A percentile compares a stretch with the other conserved stretches of the same genome.
These are phyloP conservation scores for Saccharomyces hybrid DNA, from an alignment of 1,139 yeast genomes.

Conservation along the genomic window DNA sequence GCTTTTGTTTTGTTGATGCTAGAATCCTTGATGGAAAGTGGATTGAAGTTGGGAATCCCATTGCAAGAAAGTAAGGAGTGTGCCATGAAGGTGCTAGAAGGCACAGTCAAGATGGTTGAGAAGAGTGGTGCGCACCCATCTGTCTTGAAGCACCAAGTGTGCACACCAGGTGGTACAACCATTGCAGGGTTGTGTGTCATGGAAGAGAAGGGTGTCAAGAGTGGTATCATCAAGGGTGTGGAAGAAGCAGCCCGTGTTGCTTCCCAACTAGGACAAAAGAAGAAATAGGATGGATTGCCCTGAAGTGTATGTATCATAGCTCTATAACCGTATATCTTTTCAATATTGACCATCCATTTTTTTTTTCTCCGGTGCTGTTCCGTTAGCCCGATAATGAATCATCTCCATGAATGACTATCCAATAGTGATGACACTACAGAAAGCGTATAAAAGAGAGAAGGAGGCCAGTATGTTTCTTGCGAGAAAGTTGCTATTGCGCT, in stretches of 20 bases:
- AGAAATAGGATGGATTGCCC: slow-evolving; percentile 10
- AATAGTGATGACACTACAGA: background rate
- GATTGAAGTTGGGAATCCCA: slow-evolving; percentile 90
- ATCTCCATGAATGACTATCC: background rate
- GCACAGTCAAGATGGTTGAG: slow-evolving; percentile 91
- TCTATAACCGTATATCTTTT: background rate
- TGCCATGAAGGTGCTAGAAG: slow-evolving; percentile 92
- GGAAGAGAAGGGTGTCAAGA: slow-evolving; percentile 87
- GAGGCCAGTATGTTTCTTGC: background rate
- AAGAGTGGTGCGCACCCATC: slow-evolving; percentile 86
- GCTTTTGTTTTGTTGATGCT: slow-evolving; percentile 86
- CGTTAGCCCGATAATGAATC: background rate
- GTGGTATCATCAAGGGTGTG: slow-evolving; percentile 80
- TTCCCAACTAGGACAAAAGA: slow-evolving; percentile 65
- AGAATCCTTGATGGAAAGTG: slow-evolving; percentile 92
- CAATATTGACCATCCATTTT: background rate
- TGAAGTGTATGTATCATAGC: background rate
- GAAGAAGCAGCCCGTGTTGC: slow-evolving; percentile 88
- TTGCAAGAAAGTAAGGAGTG: slow-evolving; percentile 74
- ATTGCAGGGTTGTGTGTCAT: slow-evolving; percentile 88
- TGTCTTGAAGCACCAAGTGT: slow-evolving; percentile 74
- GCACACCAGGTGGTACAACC: slow-evolving; percentile 98
- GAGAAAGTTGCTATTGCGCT: background rate
- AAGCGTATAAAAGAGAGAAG: background rate
- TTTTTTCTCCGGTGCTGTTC: background rate